Percentiles rank a stretch among this genome's conserved stretches.
Evolutionary conservation across 2,329 filamentous ascomycete species (phyloP).

Genomic region (Lojkania enalia): DNA sequence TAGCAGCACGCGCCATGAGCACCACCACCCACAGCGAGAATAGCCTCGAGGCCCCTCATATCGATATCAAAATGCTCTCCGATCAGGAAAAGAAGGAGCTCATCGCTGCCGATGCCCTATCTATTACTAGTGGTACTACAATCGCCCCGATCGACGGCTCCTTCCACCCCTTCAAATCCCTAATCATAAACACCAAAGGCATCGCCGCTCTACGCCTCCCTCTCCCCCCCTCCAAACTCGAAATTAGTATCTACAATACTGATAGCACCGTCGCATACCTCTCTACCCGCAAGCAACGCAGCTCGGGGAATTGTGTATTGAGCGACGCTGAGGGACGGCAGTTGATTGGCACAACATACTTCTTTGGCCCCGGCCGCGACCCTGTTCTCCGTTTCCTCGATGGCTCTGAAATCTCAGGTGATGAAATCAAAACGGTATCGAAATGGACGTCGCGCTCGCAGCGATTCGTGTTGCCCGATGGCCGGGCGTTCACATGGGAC

Average conservation of each 20-base stretch:
- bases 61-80: background rate
- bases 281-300: constrained; percentile 53
- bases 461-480: constrained; percentile 53
- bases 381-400: constrained; percentile 51
- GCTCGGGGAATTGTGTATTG: constrained; percentile 56
- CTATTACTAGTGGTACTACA: background rate
- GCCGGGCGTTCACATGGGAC: constrained; percentile 58
- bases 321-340: constrained; percentile 45
- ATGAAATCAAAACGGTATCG: constrained; percentile 39
- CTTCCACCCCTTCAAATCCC: background rate
- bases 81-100: background rate
- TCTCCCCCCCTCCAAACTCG: constrained; percentile 41
- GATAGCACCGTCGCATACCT: constrained; percentile 53
- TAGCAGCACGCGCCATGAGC: background rate
- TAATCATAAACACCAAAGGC: constrained; percentile 41
- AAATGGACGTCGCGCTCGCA: constrained; percentile 54
- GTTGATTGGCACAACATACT: constrained; percentile 59
- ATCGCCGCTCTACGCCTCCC: constrained; percentile 52
- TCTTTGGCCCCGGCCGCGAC: constrained; percentile 58
- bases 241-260: constrained; percentile 38
- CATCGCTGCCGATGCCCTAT: background rate
- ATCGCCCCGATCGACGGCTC: background rate
- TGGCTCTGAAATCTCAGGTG: constrained; percentile 27
- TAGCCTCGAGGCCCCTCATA: too few relatives aligned
- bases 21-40: background rate